Evolutionary conservation across 768 basidiomycete species (phyloP).

Genomic region (Rhizopogon roseolus): DNA sequence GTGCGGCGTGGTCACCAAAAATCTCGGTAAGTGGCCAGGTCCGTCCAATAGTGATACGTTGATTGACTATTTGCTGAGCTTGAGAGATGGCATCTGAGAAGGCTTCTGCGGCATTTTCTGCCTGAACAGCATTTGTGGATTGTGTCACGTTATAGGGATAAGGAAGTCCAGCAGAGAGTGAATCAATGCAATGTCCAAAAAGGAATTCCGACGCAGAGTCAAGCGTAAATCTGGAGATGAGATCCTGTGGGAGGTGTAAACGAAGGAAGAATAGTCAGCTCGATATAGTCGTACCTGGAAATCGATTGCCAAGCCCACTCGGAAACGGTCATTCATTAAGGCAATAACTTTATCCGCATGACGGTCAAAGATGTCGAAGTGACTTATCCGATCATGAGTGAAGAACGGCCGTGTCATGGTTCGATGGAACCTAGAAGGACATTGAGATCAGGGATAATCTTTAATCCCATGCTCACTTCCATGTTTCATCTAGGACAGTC

Average conservation of each 20-base stretch:
- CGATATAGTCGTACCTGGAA: too few species aligned
- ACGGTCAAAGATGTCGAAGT: conserved; percentile 59
- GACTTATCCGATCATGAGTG: conserved; percentile 50
- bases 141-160: conserved; percentile 28
- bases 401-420: conserved; percentile 71
- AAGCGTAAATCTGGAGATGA: too few species aligned
- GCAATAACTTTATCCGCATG: conserved; percentile 46
- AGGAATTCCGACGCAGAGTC: conserved; percentile 53
- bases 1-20: conserved; percentile 21
- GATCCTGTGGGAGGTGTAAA: too few species aligned
- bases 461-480: conserved; percentile 45
- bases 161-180: conserved; percentile 31
- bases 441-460: background rate
- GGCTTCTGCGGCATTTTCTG: conserved; percentile 11
- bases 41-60: conserved; percentile 25
- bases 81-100: conserved; percentile 31
- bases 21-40: conserved; percentile 39
- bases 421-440: conserved; percentile 48
- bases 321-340: conserved; percentile 38
- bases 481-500: conserved; percentile 47
- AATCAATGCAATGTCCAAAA: conserved; percentile 40
- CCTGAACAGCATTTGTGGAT: conserved; percentile 2
- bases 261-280: background rate
- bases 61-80: conserved; percentile 25
- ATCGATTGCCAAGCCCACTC: conserved; percentile 39